Evolutionary conservation across 768 basidiomycete genomes (phyloP), one percentile per base, ranked within the genome.

Genomic region (Kwoniella sp.): DNA sequence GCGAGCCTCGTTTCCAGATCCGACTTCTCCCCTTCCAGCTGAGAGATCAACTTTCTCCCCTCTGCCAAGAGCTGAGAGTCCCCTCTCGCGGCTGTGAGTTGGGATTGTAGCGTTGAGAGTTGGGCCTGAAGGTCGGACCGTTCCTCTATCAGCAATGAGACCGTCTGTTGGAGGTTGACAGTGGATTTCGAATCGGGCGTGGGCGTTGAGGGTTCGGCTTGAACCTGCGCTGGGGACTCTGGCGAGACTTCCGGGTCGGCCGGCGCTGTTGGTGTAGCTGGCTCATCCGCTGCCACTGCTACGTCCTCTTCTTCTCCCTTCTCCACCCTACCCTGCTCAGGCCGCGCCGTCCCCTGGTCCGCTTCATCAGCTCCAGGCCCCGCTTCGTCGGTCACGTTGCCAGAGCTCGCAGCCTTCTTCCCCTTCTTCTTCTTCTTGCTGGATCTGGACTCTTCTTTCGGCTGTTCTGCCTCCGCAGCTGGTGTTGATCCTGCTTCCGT

Each of bases 101-200:
- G 36, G 2, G 46, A 32, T 46, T 60, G 40, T 3, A 67, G 50
- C 3, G 45, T 34, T 1, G 58, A 4, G 17, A 71, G 32, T 41
- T 65, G 59, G 23, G 53, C 12, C 54, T 69, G 63, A 3, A 72
- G 59, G 9, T 59, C 58, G 14, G 63, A 33, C 14, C 68, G 57
- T 45, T 69, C 70, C n/a, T 55, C 53, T 5, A 61, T 60, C 19
- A 69, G 53, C 10, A 61, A 43, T 2, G 65, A 61, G 33, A 70
- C 50, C 11, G 69, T 67, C 32, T 70, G 37, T 33, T 63, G 69
- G 3, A 67, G 50, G 19, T 53, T 63, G n/a, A n/a, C n/a, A n/a
- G n/a, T n/a, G 33, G 49, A 46, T 12, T 22, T 33, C 8, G 56
- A 48, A 23, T 65, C 53, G n/a, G 38, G 49, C 8, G 41, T n/a